Evolutionary conservation across 1,139 yeast species (phyloP), one percentile per base, ranked within the genome.

Genomic region (Kazachstania sp.): DNA sequence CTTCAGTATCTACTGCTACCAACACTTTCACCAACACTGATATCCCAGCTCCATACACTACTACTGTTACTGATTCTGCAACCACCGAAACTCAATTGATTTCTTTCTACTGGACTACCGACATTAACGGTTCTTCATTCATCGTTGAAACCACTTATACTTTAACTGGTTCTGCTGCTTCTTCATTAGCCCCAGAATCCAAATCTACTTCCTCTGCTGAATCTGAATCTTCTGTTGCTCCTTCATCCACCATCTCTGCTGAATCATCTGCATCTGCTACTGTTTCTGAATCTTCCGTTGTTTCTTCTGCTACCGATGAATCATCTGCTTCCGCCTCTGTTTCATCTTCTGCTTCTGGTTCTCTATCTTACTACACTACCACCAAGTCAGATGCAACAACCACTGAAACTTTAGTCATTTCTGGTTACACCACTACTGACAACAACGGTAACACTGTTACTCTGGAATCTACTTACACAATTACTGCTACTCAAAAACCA

Each of bases 31-130:
- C 37, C 11, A 34, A 37, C 28, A 32, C 32, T 15, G 42, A 36
- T 3, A 6, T 35, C 5, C 45, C 45, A 43, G 31, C 36, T 31
- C 37, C 47, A 20, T 45, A 40, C 41, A 45, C 47, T 16, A 45
- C 44, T 18, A 45, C 47, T 36, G 34, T 26, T 23, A 23, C 32
- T 30, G 39, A 34, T 4, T 20, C n/a, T 26, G 29, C 29, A 15
- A 26, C 47, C 19, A 45, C 47, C 13, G 30, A 18, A 20, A 39
- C 47, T 30, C 43, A 39, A 16, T 26, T 45, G 12, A 16, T 45
- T n/a, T 45, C 47, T 16, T 45, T 40, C 36, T 32, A 35, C 34
- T n/a, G 15, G n/a, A 39, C 44, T 7, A 45, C 44, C 8, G 43
- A 40, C 19, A n/a, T 37, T 30, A 39, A 45, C 18, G 42, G 47